phyloP scores from a whole-genome alignment of 2,329 filamentous ascomycete species.

The Trichothecium sympodiale region DNA sequence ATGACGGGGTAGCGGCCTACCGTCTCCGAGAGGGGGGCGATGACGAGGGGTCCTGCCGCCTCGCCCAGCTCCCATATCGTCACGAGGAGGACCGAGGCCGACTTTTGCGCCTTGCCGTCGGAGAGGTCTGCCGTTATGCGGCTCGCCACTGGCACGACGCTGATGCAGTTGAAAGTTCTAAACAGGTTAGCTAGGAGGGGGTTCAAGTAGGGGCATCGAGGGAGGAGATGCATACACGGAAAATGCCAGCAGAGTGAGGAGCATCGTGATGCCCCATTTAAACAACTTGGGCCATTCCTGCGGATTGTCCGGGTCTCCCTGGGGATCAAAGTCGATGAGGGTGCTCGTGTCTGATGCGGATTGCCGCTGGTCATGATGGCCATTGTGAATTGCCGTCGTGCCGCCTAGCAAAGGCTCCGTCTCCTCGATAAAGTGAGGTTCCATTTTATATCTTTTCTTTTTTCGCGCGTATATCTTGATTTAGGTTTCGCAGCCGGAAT shows the following conservation, averaged over 20 bases:
- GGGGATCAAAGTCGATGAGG: slow-evolving; percentile 2
- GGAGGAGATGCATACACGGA: slow-evolving; percentile 35
- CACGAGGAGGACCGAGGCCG: slow-evolving; percentile 49
- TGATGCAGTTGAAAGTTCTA: slow-evolving; percentile 47
- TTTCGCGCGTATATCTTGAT: too few relatives aligned
- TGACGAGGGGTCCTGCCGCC: slow-evolving; percentile 46
- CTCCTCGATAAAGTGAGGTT: too few relatives aligned
- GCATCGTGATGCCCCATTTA: slow-evolving; percentile 41
- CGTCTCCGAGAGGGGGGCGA: slow-evolving; percentile 52
- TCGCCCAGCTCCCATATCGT: slow-evolving; percentile 62
- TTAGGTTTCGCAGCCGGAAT: too few relatives aligned
- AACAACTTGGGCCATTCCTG: slow-evolving; percentile 39
- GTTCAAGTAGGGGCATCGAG: too few relatives aligned
- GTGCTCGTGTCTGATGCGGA: background rate
- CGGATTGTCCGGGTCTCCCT: slow-evolving; percentile 28
- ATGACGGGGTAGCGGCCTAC: slow-evolving; percentile 45
- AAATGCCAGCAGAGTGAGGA: slow-evolving; percentile 44
- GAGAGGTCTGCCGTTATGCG: slow-evolving; percentile 36
- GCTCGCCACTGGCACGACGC: slow-evolving; percentile 40
- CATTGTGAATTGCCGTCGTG: too few relatives aligned
- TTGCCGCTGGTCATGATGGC: too few relatives aligned
- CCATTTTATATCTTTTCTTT: too few relatives aligned
- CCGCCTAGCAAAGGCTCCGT: too few relatives aligned
- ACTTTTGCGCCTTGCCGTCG: slow-evolving; percentile 25
- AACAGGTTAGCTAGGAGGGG: too few relatives aligned